Base-by-base conservation (phyloP, 2,329 filamentous ascomycete species). In the Exophiala dermatitidis region DNA sequence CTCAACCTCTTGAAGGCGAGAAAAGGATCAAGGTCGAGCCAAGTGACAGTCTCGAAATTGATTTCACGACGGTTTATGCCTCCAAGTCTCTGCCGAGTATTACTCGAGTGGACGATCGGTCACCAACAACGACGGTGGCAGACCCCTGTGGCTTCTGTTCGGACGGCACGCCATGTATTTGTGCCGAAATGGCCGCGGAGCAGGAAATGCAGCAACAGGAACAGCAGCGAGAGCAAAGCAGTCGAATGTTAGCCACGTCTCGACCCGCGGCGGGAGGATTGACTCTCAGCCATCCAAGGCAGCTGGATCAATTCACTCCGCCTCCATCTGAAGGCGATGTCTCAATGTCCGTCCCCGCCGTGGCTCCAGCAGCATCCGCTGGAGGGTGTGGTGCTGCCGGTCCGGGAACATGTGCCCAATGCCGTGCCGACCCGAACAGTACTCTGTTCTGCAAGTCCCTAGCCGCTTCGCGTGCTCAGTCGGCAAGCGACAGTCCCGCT, bases 81-180 rank as follows among this genome's bases (percentile, higher is more conserved):
- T 50, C 60, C 5, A 59, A 57, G 29, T 19, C 40, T n/a, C 4
- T 70, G 78, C 57, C 77, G 81, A 61, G 86, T 86, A 73, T 79
- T 51, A 72, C 74, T 65, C 72, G 74, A 56, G 32, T 54, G 52
- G 45, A 54, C 34, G 50, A 63, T 44, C 60, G 58, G 37, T 64
- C 60, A 58, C 68, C 66, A 58, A 70, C 64, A 62, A 70, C 58
- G 43, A 65, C 67, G 19, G 72, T 78, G 3, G 78, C 81, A 57
- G 87, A 91, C 62, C 79, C 81, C 19, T 93, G 88, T 67, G 88
- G 88, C 4, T 93, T 93, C 71, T 93, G 88, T 69, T 81, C 84
- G 57, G 86, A 90, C 55, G 86, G 86, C 3, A 90, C 85, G 0
- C 88, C 88, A 62, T 93, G 88, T 65, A 82, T 90, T 60, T 93